Conservation (phyloP, 164 flowering plant species). For the Annona squamosa region DNA sequence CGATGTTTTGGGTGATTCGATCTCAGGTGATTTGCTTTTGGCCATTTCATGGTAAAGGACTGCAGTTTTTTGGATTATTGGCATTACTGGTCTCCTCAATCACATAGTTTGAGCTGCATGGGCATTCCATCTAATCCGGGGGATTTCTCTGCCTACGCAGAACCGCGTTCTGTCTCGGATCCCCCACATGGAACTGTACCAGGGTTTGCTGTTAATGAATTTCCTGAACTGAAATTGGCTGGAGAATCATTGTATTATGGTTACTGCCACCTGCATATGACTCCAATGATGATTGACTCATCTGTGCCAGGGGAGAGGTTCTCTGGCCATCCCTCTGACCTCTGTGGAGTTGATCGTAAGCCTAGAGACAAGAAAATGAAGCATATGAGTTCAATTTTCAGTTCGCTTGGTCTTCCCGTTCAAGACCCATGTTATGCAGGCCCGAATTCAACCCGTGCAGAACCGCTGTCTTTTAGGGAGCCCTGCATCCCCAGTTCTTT, state of each 20-base stretch:
- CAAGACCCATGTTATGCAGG: constrained; percentile 19
- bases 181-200: constrained; percentile 24
- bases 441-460: constrained; percentile 18
- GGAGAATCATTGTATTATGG: constrained; percentile 45
- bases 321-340: constrained; percentile 1
- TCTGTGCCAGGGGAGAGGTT: constrained; percentile 20
- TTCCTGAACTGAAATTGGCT: constrained; percentile 16
- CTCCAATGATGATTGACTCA: constrained; percentile 14
- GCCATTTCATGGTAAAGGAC: constrained; percentile 47
- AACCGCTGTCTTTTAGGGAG: constrained; percentile 8
- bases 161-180: constrained; percentile 7
- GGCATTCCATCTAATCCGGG: constrained; percentile 20
- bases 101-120: constrained; percentile 28
- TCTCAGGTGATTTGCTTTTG: constrained; percentile 25
- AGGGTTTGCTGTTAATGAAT: constrained; percentile 16
- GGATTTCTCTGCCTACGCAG: constrained; percentile 5
- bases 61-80: constrained; percentile 34
- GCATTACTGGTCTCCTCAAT: constrained; percentile 30
- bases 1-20: not conserved
- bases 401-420: constrained; percentile 31
- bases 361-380: constrained; percentile 43
- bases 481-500: constrained; percentile 11
- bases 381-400: constrained; percentile 49
- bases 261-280: constrained; percentile 28
- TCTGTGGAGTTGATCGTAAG: constrained; percentile 12